phyloP scores from a whole-genome alignment of 176 grass and related monocot genomes.

The Avena atlantica region DNA sequence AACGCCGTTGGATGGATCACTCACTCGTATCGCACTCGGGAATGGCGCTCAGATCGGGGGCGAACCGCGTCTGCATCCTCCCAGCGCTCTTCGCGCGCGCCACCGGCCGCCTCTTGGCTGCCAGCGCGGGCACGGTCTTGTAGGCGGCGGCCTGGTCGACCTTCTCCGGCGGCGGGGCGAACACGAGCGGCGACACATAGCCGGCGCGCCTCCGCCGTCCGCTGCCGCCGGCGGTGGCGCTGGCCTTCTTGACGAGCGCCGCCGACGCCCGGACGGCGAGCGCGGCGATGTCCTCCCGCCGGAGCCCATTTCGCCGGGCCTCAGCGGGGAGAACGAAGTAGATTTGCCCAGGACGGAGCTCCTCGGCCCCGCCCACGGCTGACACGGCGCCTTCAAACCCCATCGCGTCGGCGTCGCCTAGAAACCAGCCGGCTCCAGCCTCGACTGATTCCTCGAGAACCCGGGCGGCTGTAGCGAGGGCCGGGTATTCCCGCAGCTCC shows the following conservation, averaged over 20 bases:
- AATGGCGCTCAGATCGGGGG: too few relatives aligned
- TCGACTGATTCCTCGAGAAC: too few relatives aligned
- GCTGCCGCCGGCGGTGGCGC: not conserved
- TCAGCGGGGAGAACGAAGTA: conserved; percentile 69
- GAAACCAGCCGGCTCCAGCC: too few relatives aligned
- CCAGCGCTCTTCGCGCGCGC: not conserved
- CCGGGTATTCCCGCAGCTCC: conserved; percentile 55
- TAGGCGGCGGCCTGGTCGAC: not conserved
- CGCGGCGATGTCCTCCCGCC: conserved; percentile 58
- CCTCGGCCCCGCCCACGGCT: not conserved
- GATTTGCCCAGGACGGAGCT: conserved; percentile 60
- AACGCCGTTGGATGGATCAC: not conserved
- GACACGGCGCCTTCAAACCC: conserved; percentile 42
- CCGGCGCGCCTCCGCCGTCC: too few relatives aligned
- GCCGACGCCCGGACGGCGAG: conserved; percentile 59
- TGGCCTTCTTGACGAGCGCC: conserved; percentile 29
- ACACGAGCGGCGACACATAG: conserved; percentile 47
- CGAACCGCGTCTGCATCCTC: conserved; percentile 40
- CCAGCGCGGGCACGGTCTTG: not conserved
- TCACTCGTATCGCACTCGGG: not conserved
- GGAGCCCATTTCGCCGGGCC: conserved; percentile 39
- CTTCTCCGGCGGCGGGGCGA: conserved; percentile 35
- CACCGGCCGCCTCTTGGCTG: conserved; percentile 2
- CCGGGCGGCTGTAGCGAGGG: conserved; percentile 21
- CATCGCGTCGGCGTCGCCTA: too few relatives aligned